Base-by-base conservation (phyloP, 768 basidiomycete genomes). In the Tremella fuciformis region DNA sequence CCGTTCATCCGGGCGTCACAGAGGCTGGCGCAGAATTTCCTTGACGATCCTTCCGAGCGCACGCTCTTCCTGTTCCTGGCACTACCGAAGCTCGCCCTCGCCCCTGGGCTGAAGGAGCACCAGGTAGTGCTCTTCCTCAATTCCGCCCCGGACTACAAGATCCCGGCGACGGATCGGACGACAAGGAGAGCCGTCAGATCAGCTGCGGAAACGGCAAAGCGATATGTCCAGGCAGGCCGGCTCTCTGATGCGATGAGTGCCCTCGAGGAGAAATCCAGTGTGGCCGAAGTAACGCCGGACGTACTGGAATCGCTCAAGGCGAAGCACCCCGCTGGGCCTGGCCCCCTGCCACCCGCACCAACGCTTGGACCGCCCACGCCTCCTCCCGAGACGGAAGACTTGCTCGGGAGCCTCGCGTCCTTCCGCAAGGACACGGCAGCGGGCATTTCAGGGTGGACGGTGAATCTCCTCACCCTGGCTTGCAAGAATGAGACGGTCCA, bases 401-500 rank as follows among this genome's bases (percentile, higher is more conserved):
- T 60, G 37, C 34, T 22, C 21, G 37, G 21, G 11, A 46, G 51
- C 24, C 24, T 37, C 18, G 21, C 9, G n/a, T 24, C 47, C 3
- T 61, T 61, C 59, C 42, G 22, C 19, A 19, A 21, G 13, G 55
- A 57, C 37, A 50, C 55, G 37, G 11, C 59, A 11, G 37, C 55
- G 13, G 59, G 59, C 25, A 1, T 53, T 1, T 38, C 26, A 7
- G 60, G 55, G 16, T 62, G 55, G 60, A 57, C 55, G 8, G 56
- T 57, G 26, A 34, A 47, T 44, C 55, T 62, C 24, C 42, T 62
- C 50, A 22, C 25, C n/a, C 63, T 52, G 3, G 58, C 41, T 39
- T 19, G 18, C n/a, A 18, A 24, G 6, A 8, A 29, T 25, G 34
- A 58, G 29, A 26, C 22, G 15, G 8, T 52, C 39, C 25, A 19